These are phyloP conservation scores for Ophiostoma quercus DNA, from an alignment of 2,329 filamentous ascomycete genomes.

Conservation along the genomic window DNA sequence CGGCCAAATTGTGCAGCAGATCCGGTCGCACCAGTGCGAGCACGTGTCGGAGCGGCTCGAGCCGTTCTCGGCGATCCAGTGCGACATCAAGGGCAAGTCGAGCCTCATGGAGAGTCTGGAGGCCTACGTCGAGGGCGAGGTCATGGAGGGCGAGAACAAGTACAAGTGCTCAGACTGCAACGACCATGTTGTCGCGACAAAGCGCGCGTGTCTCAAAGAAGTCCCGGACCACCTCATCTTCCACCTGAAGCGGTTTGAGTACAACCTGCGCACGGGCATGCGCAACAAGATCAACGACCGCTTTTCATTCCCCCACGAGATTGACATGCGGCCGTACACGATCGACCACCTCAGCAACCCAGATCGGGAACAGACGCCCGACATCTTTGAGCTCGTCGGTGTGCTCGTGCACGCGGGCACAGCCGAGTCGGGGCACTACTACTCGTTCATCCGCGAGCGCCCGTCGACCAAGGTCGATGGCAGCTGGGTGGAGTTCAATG, in stretches of 20 bases:
- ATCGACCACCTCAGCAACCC: slow-evolving; percentile 73
- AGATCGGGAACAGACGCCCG: slow-evolving; percentile 51
- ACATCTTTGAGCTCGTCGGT: slow-evolving; percentile 90
- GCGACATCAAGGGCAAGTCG: slow-evolving; percentile 89
- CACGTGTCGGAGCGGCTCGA: slow-evolving; percentile 90
- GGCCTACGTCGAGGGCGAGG: slow-evolving; percentile 93
- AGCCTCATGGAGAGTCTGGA: slow-evolving; percentile 80
- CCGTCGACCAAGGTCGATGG: slow-evolving; percentile 44
- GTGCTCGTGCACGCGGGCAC: slow-evolving; percentile 90
- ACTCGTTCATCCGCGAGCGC: slow-evolving; percentile 86
- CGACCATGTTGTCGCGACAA: slow-evolving; percentile 85
- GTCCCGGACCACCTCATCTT: slow-evolving; percentile 93
- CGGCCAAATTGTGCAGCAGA: slow-evolving; percentile 86
- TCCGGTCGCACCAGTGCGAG: slow-evolving; percentile 88
- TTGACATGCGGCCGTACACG: slow-evolving; percentile 87
- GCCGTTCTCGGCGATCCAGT: slow-evolving; percentile 89
- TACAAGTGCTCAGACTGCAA: slow-evolving; percentile 94
- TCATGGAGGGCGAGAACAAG: slow-evolving; percentile 97
- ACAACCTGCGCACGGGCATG: slow-evolving; percentile 69
- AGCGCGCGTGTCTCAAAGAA: slow-evolving; percentile 84
- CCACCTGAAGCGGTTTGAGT: slow-evolving; percentile 84
- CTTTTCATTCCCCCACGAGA: slow-evolving; percentile 76
- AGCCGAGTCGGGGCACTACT: slow-evolving; percentile 93
- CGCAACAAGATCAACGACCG: slow-evolving; percentile 93
- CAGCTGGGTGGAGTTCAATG: slow-evolving; percentile 89